Percentiles rank a stretch among this genome's conserved stretches.
Evolutionary conservation across 1,139 yeast species (phyloP).

Genomic region (Suhomyces atakaporum): DNA sequence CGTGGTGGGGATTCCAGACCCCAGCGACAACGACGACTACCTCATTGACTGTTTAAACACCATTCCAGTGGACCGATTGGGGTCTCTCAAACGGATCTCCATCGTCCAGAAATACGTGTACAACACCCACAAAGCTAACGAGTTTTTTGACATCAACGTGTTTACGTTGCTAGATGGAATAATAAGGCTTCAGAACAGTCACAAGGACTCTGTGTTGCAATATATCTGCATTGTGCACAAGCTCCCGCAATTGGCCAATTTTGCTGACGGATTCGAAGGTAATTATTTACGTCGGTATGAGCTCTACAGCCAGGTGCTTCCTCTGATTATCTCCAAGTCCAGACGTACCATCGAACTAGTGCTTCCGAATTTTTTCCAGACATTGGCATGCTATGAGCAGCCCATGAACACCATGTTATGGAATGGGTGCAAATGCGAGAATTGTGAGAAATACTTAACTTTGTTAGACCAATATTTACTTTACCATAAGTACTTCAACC

Average conservation of each 20-base stretch:
- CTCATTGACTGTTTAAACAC: constrained; percentile 12
- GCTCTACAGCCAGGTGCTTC: constrained; percentile 50
- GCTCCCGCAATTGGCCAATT: constrained; percentile 40
- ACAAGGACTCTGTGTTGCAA: constrained; percentile 23
- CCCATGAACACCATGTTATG: constrained; percentile 67
- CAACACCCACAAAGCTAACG: constrained; percentile 52
- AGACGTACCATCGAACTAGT: constrained; percentile 39
- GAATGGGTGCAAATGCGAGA: constrained; percentile 72
- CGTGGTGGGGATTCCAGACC: constrained; percentile 21
- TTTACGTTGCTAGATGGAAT: constrained; percentile 45
- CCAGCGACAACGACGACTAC: constrained; percentile 2
- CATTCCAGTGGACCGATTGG: constrained; percentile 14
- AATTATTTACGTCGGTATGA: constrained; percentile 61
- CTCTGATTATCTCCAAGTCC: constrained; percentile 32
- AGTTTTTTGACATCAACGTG: constrained; percentile 55
- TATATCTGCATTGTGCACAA: constrained; percentile 52
- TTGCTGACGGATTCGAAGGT: constrained; percentile 67
- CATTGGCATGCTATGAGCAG: constrained; percentile 68
- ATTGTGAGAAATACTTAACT: constrained; percentile 51
- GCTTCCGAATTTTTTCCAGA: constrained; percentile 59
- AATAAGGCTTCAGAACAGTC: constrained; percentile 7
- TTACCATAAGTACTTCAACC: constrained; percentile 61
- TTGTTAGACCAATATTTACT: constrained; percentile 58
- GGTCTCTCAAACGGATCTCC: constrained; percentile 38
- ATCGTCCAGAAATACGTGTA: constrained; percentile 48